phyloP scores from a whole-genome alignment of 805 yeast species.

The Saccharomycopsis sp. region DNA sequence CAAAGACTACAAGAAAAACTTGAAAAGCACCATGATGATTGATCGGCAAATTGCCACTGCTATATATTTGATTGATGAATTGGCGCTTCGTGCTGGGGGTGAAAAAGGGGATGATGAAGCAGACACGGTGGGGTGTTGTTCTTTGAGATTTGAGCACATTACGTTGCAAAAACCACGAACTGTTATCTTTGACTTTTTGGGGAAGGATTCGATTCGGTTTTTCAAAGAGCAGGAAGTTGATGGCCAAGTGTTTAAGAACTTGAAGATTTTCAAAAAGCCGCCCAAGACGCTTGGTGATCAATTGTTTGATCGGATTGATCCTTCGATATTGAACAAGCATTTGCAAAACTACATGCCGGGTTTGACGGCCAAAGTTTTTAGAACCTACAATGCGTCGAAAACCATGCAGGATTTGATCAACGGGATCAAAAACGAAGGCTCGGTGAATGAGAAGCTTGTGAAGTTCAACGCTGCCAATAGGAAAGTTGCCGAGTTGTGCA shows the following conservation, averaged over 20 bases:
- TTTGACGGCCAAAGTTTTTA: conserved; percentile 90
- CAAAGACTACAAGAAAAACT: conserved; percentile 56
- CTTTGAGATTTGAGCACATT: conserved; percentile 82
- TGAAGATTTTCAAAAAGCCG: conserved; percentile 74
- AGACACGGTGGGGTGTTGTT: conserved; percentile 97
- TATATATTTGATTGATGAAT: conserved; percentile 81
- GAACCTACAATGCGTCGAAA: conserved; percentile 93
- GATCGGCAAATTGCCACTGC: conserved; percentile 92
- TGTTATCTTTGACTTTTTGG: conserved; percentile 85
- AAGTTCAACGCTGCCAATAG: conserved; percentile 91
- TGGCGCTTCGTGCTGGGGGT: conserved; percentile 97
- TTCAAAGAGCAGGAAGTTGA: conserved; percentile 91
- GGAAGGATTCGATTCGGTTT: conserved; percentile 89
- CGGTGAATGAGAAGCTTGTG: conserved; percentile 79
- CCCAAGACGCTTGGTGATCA: conserved; percentile 92
- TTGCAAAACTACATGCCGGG: conserved; percentile 89
- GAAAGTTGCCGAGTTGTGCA: conserved; percentile 91
- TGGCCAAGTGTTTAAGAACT: conserved; percentile 81
- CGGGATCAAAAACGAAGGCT: conserved; percentile 74
- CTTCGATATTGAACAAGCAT: conserved; percentile 72
- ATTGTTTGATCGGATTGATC: conserved; percentile 83
- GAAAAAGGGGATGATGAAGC: conserved; percentile 97
- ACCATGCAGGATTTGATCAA: conserved; percentile 95
- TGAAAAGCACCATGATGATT: conserved; percentile 69
- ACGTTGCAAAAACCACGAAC: conserved; percentile 76